These are phyloP conservation scores for Fusarium protoensiforme DNA, from an alignment of 2,329 filamentous ascomycete species.

Conservation along the genomic window DNA sequence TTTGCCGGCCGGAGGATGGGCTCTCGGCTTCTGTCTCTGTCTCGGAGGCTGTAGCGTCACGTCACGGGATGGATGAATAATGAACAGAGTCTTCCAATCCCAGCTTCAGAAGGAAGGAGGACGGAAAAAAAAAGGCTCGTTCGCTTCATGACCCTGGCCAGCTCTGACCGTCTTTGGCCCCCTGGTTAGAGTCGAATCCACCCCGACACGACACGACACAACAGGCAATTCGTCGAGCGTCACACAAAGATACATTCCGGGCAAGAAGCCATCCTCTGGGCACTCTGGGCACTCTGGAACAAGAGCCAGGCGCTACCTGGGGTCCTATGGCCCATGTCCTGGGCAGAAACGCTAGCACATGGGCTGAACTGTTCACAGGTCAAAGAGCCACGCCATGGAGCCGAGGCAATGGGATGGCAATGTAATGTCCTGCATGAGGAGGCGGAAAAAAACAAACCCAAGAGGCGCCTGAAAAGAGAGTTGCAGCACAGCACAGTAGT, in stretches of 20 bases:
- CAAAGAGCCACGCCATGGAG: background rate
- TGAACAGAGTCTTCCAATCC: background rate
- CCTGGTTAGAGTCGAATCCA: background rate
- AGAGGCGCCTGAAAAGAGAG: background rate
- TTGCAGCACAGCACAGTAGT: background rate
- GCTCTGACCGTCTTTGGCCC: conserved; percentile 4
- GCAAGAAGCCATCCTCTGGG: background rate
- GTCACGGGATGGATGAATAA: background rate
- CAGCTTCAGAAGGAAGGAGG: conserved; percentile 6
- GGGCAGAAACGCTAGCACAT: conserved; percentile 10
- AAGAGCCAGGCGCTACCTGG: background rate
- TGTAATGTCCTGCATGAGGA: background rate
- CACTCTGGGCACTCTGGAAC: background rate
- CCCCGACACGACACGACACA: background rate
- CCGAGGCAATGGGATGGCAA: conserved; percentile 3
- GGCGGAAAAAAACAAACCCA: conserved; percentile 6
- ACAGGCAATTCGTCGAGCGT: background rate
- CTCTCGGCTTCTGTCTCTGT: background rate
- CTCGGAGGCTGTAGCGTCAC: background rate
- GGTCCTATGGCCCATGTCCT: background rate
- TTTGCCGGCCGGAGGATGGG: conserved; percentile 1
- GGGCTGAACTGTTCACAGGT: conserved; percentile 2
- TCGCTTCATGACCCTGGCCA: conserved; percentile 22
- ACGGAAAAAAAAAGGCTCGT: conserved; percentile 3
- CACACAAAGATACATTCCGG: background rate